These are phyloP conservation scores for Pilaira anomala DNA, from an alignment of 192 early-diverging fungal genomes.

Conservation along the genomic window DNA sequence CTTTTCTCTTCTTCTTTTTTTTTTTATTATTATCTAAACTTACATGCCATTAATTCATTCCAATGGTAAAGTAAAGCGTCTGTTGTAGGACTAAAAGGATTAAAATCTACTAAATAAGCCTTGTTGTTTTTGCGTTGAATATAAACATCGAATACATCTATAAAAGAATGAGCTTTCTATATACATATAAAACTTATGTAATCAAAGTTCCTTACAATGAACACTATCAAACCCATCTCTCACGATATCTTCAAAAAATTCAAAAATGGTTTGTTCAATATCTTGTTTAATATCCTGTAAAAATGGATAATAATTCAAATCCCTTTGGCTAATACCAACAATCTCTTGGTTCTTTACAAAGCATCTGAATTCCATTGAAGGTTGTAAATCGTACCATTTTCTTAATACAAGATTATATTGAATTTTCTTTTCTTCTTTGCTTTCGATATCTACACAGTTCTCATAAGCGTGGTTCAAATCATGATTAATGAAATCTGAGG, in stretches of 20 bases:
- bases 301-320: conserved; percentile 83
- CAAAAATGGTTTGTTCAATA: conserved; percentile 51
- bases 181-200: too few species aligned
- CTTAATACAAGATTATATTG: conserved; percentile 73
- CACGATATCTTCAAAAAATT: conserved; percentile 69
- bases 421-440: conserved; percentile 18
- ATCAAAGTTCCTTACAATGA: too few species aligned
- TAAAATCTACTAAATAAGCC: conserved; percentile 88
- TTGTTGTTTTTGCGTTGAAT: conserved; percentile 55
- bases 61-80: conserved; percentile 84
- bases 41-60: conserved; percentile 64
- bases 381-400: conserved; percentile 86
- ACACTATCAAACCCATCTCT: conserved; percentile 58
- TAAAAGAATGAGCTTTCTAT: too few species aligned
- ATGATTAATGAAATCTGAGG: conserved; percentile 85
- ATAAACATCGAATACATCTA: conserved; percentile 92
- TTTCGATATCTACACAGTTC: conserved; percentile 47
- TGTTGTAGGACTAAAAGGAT: conserved; percentile 77
- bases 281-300: conserved; percentile 58
- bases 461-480: conserved; percentile 80
- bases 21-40: neutral
- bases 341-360: conserved; percentile 77
- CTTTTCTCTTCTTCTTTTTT: neutral
- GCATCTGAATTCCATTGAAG: conserved; percentile 94
- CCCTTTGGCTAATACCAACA: conserved; percentile 85